phyloP scores from a whole-genome alignment of 768 basidiomycete species.

The Collybiopsis luxurians region DNA sequence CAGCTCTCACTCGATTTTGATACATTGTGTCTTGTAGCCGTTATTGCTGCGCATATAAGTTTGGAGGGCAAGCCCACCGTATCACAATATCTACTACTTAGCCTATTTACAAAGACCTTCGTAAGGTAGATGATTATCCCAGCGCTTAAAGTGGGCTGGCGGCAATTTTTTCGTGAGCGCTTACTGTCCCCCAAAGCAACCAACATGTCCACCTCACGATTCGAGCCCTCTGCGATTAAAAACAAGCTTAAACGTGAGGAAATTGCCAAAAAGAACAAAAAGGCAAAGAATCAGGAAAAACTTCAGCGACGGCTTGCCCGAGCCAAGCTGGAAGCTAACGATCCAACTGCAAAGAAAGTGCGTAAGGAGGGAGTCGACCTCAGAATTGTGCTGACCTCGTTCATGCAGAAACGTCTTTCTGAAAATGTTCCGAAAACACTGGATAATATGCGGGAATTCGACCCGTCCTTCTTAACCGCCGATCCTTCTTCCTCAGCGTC shows the following conservation, averaged over 20 bases:
- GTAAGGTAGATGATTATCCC: no score
- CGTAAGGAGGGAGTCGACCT: background rate
- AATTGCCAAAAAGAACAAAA: conserved; percentile 67
- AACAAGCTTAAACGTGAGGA: conserved; percentile 91
- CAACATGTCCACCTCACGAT: conserved; percentile 53
- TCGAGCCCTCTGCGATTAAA: conserved; percentile 68
- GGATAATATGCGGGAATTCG: conserved; percentile 89
- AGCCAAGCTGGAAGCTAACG: conserved; percentile 72
- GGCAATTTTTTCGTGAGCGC: background rate
- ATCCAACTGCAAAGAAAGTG: conserved; percentile 80
- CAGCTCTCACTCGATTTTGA: no score
- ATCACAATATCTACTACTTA: no score
- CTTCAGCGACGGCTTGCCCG: conserved; percentile 75
- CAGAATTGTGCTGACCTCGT: background rate
- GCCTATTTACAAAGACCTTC: no score
- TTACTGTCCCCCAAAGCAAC: background rate
- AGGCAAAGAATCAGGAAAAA: conserved; percentile 76
- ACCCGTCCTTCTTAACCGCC: conserved; percentile 63
- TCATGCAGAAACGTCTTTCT: conserved; percentile 67
- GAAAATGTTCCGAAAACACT: conserved; percentile 89
- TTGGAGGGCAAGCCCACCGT: no score
- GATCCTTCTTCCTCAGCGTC: conserved; percentile 37
- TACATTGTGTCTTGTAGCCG: no score
- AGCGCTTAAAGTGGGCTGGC: no score
- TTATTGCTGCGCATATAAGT: no score